Evolutionary conservation across 148 eudicot genomes (phyloP), one percentile per base, ranked within the genome.

Genomic region (Polygonum aviculare): DNA sequence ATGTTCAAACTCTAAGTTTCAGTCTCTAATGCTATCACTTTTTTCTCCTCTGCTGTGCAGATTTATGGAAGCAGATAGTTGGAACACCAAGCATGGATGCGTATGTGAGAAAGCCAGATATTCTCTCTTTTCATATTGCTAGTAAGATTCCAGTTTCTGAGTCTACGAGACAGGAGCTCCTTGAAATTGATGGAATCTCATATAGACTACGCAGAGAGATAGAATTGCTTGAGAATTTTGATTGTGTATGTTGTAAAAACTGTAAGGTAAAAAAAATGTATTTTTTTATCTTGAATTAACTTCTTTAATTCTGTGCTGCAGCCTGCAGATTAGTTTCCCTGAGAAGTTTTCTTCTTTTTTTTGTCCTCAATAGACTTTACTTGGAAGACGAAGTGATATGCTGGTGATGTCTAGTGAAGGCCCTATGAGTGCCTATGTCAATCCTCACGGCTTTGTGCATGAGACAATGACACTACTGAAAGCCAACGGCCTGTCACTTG

Each of bases 111-210:
- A 87, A 90, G 45, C 99, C 99, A 5, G 93, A 84, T 73, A 83
- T 86, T 74, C 83, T 95, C 69, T 95, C 99, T 5, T 95, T 92
- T 82, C 81, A 89, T 74, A 82, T 95, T 77, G 99, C 90, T 70
- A 92, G 97, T 85, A 95, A 89, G 85, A 87, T 92, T 81, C 97
- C 97, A 44, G 87, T 91, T 54, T 95, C 97, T 35, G 99, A 87
- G 79, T 85, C 93, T 65, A 81, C 86, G n/a, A 92, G 96, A 84
- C 99, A 92, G 80, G 99, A 95, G 84, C 94, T 95, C 63, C 84
- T 95, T 63, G 99, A 95, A 74, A 94, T 95, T 59, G 88, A 92
- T 87, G 99, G 97, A 70, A 88, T 86, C 79, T 87, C 96, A 60
- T 90, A 89, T 82, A 85, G 99, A 79, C 71, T 95, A 73, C 91